A percentile compares a stretch with the other conserved stretches of the same genome.
These are phyloP conservation scores for Teratosphaeria pseudoeucalypti DNA, from an alignment of 2,329 filamentous ascomycete species.

Conservation along the genomic window DNA sequence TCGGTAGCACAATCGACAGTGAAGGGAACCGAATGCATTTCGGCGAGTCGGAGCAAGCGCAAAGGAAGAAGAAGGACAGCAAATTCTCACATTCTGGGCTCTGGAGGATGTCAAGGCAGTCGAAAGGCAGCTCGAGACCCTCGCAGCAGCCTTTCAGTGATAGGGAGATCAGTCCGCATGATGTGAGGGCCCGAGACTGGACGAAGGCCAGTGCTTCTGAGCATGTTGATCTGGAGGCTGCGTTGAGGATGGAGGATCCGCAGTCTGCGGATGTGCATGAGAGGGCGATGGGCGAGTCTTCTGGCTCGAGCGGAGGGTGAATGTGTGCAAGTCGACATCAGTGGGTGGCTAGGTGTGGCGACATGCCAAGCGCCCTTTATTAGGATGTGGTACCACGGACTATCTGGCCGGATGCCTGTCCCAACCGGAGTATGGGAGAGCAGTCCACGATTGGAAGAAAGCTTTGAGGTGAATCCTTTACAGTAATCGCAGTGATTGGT, in stretches of 20 bases:
- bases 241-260: slow-evolving; percentile 10
- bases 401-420: too few species aligned
- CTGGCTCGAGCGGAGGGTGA: slow-evolving; percentile 4
- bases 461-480: too few species aligned
- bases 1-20: slow-evolving; percentile 16
- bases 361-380: too few species aligned
- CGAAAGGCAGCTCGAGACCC: neutral
- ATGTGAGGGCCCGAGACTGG: slow-evolving; percentile 8
- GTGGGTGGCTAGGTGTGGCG: too few species aligned
- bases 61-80: slow-evolving; percentile 10
- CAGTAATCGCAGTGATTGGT: too few species aligned
- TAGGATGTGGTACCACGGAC: too few species aligned
- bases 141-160: neutral
- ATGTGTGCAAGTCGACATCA: neutral
- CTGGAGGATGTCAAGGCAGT: neutral
- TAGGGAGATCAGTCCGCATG: slow-evolving; percentile 3
- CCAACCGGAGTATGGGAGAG: too few species aligned
- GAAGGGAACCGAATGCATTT: slow-evolving; percentile 19
- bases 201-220: slow-evolving; percentile 8
- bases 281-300: neutral
- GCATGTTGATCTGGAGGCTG: slow-evolving; percentile 17
- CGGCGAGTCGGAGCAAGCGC: slow-evolving; percentile 15
- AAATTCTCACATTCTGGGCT: neutral
- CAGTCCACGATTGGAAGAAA: too few species aligned
- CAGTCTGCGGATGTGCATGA: neutral